Evolutionary conservation across 768 basidiomycete species (phyloP).

Genomic region (Kwoniella dejecticola): DNA sequence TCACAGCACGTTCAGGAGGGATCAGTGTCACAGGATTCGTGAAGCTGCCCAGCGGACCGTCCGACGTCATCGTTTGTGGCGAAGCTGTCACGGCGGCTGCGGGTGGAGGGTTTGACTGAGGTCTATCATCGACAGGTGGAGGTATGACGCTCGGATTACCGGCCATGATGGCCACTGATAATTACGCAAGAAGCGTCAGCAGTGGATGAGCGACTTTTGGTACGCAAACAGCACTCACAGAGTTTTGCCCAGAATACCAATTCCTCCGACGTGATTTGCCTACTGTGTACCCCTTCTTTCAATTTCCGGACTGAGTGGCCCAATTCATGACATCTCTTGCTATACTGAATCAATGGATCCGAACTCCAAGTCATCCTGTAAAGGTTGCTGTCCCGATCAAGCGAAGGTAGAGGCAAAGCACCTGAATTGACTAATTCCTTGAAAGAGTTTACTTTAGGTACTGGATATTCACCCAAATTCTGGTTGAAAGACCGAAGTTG

Average conservation of each 20-base stretch:
- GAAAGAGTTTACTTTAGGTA: slow-evolving; percentile 23
- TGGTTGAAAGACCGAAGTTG: slow-evolving; percentile 5
- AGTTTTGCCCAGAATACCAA: slow-evolving; percentile 39
- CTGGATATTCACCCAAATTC: slow-evolving; percentile 19
- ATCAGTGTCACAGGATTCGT: background rate
- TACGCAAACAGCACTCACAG: slow-evolving; percentile 17
- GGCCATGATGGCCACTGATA: slow-evolving; percentile 27
- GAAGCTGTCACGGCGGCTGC: background rate
- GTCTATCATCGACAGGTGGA: slow-evolving; percentile 22
- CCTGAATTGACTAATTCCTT: slow-evolving; percentile 29
- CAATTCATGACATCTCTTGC: slow-evolving; percentile 35
- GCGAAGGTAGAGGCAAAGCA: slow-evolving; percentile 28
- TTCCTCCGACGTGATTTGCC: slow-evolving; percentile 24
- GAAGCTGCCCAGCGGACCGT: slow-evolving; percentile 11
- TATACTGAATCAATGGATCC: slow-evolving; percentile 18
- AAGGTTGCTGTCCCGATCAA: background rate
- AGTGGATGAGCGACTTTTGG: background rate
- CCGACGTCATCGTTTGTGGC: too few species aligned
- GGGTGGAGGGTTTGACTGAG: slow-evolving; percentile 7
- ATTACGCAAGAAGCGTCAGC: too few species aligned
- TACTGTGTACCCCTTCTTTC: slow-evolving; percentile 1
- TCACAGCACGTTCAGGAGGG: background rate
- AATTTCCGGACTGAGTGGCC: slow-evolving; percentile 21
- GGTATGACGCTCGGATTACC: slow-evolving; percentile 25
- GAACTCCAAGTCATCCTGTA: slow-evolving; percentile 3